Evolutionary conservation across 257 asterid genomes (phyloP), one percentile per base, ranked within the genome.

Genomic region (Dorcoceras hygrometricum): DNA sequence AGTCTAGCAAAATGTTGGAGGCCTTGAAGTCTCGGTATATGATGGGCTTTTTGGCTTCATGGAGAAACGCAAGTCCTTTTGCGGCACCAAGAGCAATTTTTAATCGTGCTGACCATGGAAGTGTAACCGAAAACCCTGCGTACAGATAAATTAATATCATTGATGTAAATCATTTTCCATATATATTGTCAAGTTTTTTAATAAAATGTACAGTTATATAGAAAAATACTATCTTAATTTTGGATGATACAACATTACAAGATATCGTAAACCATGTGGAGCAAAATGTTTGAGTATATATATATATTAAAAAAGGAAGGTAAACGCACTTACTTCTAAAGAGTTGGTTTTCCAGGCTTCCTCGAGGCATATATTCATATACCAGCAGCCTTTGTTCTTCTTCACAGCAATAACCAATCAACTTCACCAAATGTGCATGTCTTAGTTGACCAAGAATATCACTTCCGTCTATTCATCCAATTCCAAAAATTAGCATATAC

Each of bases 371-470:
- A 46, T 46, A 46, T 18, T 46, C 54, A 46, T 46, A 46, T 46
- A 46, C 54, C 54, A 46, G 22, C 54, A 46, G 22, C 20, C 54
- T 46, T 8, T 46, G 54, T 46, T 46, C 20, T 46, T 46, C 54
- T 46, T 46, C 54, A 46, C 54, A 46, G 22, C 54, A 46, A 46
- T 46, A 46, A 16, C 54, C 54, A 46, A 46, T 46, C 54, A 46
- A 16, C 54, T 16, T 46, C 54, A 46, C 54, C 54, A 46, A 16
- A 46, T 46, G 54, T 46, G 54, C 22, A 46, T 46, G 54, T 46
- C 54, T 46, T 5, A 46, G 54, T 46, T 46, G 54, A 46, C 54
- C 54, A 46, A 46, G 54, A 46, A 46, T 46, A 46, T 46, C 54
- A 46, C 54, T 18, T 46, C 54, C 22, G 54, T 46, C 54, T 46